Conservation (phyloP, 2,329 filamentous ascomycete species). For the Ampelomyces quisqualis region DNA sequence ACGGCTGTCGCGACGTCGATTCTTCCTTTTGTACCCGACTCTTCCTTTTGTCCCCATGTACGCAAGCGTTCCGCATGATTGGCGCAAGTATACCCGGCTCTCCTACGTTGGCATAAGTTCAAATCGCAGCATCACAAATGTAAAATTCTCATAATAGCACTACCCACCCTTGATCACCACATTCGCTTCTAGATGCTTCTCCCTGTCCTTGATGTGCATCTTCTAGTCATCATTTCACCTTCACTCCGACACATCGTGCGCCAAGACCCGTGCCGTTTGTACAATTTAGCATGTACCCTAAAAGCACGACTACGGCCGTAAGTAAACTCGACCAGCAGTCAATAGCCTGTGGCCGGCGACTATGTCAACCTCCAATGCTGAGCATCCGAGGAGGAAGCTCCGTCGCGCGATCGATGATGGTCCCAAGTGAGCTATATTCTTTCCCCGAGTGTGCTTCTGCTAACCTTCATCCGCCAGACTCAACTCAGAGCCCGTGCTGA, state of each 20-base stretch:
- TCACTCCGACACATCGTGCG: not conserved
- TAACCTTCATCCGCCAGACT: not conserved
- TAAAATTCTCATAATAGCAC: too few relatives aligned
- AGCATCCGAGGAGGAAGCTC: conserved; percentile 4
- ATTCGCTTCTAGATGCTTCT: too few relatives aligned
- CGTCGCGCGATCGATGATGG: conserved; percentile 1
- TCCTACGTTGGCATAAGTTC: conserved; percentile 1
- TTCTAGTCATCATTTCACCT: not conserved
- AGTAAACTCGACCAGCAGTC: too few relatives aligned
- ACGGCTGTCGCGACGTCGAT: not conserved
- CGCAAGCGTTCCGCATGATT: conserved; percentile 1
- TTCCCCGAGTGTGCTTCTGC: not conserved
- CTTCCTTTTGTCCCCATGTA: not conserved
- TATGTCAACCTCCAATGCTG: not conserved
- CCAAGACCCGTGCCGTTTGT: not conserved
- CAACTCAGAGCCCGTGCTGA: not conserved
- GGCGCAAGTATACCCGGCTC: conserved; percentile 20
- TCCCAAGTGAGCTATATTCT: not conserved
- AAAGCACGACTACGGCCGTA: too few relatives aligned
- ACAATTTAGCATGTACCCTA: not conserved
- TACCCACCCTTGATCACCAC: too few relatives aligned
- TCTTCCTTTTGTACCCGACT: not conserved
- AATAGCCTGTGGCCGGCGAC: too few relatives aligned
- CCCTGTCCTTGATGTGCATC: too few relatives aligned
- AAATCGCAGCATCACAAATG: too few relatives aligned